These are phyloP conservation scores for Calonectria honghensis DNA, from an alignment of 2,329 filamentous ascomycete species.

Conservation along the genomic window DNA sequence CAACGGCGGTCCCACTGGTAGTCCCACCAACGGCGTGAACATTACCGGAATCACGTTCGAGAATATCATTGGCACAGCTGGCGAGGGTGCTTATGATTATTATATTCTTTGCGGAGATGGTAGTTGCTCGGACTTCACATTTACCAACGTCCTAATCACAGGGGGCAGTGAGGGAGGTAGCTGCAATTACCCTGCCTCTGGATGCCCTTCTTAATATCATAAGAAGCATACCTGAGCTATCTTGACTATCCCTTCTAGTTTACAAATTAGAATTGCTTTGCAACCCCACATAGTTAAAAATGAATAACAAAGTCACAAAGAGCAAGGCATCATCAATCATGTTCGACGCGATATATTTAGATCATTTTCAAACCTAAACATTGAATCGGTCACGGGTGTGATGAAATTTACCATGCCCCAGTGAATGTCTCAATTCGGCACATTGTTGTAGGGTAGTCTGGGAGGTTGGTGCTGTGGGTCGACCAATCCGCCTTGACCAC, in stretches of 20 bases:
- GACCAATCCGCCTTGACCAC: no score
- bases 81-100: constrained; percentile 61
- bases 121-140: constrained; percentile 69
- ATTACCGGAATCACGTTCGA: constrained; percentile 67
- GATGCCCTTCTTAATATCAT: constrained; percentile 65
- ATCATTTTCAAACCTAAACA: neutral
- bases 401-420: neutral
- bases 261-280: neutral
- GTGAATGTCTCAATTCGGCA: neutral
- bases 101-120: constrained; percentile 70
- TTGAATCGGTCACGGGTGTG: neutral
- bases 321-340: neutral
- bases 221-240: neutral
- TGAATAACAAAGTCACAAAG: neutral
- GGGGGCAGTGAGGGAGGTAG: constrained; percentile 61
- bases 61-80: constrained; percentile 60
- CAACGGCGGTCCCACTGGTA: constrained; percentile 65
- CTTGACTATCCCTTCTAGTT: neutral
- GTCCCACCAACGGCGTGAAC: constrained; percentile 65
- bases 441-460: no score
- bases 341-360: neutral
- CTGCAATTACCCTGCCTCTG: constrained; percentile 42
- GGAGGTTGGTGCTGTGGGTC: no score
- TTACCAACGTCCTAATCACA: constrained; percentile 66
- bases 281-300: neutral